phyloP scores from a whole-genome alignment of 1,139 yeast species.

The Lodderomyces parapsilosis region DNA sequence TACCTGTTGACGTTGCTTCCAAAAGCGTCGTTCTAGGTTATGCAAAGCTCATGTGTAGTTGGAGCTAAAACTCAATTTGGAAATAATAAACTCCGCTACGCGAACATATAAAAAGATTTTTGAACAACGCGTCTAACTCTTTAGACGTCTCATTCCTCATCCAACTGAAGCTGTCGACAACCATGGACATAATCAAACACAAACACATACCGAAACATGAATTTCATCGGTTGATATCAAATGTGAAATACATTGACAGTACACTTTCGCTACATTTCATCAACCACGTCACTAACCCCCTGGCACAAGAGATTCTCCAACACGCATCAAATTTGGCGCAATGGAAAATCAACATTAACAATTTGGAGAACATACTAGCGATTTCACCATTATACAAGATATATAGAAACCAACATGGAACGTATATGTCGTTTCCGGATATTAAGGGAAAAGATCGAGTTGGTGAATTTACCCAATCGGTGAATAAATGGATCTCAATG shows the following conservation, averaged over 20 bases:
- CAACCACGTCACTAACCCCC: slow-evolving; percentile 26
- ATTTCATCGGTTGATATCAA: slow-evolving; percentile 8
- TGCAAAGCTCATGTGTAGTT: no score
- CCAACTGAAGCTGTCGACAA: no score
- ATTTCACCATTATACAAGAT: slow-evolving; percentile 19
- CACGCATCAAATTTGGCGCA: slow-evolving; percentile 21
- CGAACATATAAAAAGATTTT: no score
- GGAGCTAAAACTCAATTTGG: neutral
- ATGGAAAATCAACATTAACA: slow-evolving; percentile 16
- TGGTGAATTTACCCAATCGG: slow-evolving; percentile 51
- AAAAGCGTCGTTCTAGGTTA: no score
- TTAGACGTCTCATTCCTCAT: no score
- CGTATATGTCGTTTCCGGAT: neutral
- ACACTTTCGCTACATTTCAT: slow-evolving; percentile 26
- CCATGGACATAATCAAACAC: slow-evolving; percentile 11
- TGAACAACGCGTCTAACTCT: no score
- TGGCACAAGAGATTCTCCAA: slow-evolving; percentile 18
- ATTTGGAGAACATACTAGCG: slow-evolving; percentile 18
- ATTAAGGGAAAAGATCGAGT: slow-evolving; percentile 34
- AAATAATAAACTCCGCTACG: neutral
- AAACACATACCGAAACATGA: slow-evolving; percentile 12
- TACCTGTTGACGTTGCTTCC: no score
- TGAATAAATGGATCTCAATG: slow-evolving; percentile 58
- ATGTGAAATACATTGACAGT: slow-evolving; percentile 25
- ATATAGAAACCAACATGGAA: slow-evolving; percentile 10